Evolutionary conservation across 73 alveolate genomes (phyloP), one percentile per base, ranked within the genome.

Genomic region (Blepharisma stoltei): DNA sequence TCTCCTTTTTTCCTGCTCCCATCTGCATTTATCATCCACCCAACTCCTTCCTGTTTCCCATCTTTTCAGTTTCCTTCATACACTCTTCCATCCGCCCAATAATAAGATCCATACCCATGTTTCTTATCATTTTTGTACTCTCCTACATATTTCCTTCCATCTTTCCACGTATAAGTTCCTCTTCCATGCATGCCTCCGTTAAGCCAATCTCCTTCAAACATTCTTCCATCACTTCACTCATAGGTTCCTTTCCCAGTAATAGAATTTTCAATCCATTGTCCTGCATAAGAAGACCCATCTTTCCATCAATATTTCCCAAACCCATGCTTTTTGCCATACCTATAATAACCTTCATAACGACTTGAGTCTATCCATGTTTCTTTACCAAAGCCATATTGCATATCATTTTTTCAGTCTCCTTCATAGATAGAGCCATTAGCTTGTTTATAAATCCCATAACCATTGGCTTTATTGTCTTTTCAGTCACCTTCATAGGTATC

Each of bases 381-480:
- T 32, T 44, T 67, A 6, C 98, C 98, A 80, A 71, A 67, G 9
- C 90, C 88, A 75, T 89, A 93, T 76, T 87, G 84, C 6, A 77
- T 54, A 80, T 92, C 96, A 70, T 90, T 86, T 6, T 78, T 49
- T 96, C 98, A 92, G 55, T 83, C 44, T 54, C 80, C 82, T 81
- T 67, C 73, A 80, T n/a, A 85, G 60, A 54, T 54, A 49, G 69
- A 78, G 49, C 93, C 96, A 6, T 90, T 93, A 50, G 53, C 50
- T 75, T 81, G 81, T 71, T 52, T 14, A 14, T 48, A 77, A 32
- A 37, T 69, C 8, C 91, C 91, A 67, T 60, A 50, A 43, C 91
- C 91, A 47, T 78, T 81, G 11, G 76, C 52, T 80, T 80, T 80
- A 45, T 78, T 78, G 54, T 80, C 60, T 41, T 49, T 79, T 70